A percentile compares a stretch with the other conserved stretches of the same genome.
These are phyloP conservation scores for Saitozyma sp. DNA, from an alignment of 768 basidiomycete genomes.

Conservation along the genomic window DNA sequence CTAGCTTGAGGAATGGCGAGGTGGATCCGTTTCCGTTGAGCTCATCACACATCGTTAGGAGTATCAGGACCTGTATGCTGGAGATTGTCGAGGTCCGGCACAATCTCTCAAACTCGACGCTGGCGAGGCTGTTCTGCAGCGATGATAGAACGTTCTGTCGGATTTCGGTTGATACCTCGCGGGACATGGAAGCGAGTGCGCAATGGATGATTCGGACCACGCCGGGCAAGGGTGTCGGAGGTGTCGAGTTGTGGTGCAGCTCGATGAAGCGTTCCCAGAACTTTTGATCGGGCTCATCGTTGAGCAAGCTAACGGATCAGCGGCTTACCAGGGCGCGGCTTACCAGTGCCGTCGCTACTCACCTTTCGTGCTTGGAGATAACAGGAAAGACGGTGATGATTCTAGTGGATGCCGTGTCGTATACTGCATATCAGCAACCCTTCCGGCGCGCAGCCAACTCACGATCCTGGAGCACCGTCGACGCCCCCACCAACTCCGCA, in stretches of 20 bases:
- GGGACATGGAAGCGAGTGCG: slow-evolving; percentile 14
- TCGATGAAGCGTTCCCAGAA: neutral
- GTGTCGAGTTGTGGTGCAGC: slow-evolving; percentile 17
- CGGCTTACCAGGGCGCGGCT: no score
- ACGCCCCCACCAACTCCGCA: slow-evolving; percentile 1
- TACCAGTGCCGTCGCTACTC: no score
- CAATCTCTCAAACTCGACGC: slow-evolving; percentile 8
- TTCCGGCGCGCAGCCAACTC: neutral
- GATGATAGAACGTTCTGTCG: slow-evolving; percentile 6
- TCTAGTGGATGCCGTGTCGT: slow-evolving; percentile 15
- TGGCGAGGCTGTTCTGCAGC: slow-evolving; percentile 9
- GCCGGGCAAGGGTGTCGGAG: slow-evolving; percentile 21
- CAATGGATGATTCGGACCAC: slow-evolving; percentile 24
- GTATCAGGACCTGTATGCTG: slow-evolving; percentile 20
- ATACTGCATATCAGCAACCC: slow-evolving; percentile 4
- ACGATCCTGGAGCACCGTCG: slow-evolving; percentile 2
- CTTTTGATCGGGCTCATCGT: slow-evolving; percentile 1
- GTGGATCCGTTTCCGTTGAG: slow-evolving; percentile 5
- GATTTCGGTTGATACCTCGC: slow-evolving; percentile 22
- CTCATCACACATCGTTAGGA: slow-evolving; percentile 20
- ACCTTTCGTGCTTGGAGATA: slow-evolving; percentile 17
- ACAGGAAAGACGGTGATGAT: slow-evolving; percentile 28
- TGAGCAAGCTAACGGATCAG: neutral
- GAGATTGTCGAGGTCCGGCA: slow-evolving; percentile 4
- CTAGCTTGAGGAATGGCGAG: slow-evolving; percentile 18